Percentiles rank a stretch among this genome's conserved stretches.
Conservation (phyloP, 805 yeast genomes). For the Pichia insulana region DNA sequence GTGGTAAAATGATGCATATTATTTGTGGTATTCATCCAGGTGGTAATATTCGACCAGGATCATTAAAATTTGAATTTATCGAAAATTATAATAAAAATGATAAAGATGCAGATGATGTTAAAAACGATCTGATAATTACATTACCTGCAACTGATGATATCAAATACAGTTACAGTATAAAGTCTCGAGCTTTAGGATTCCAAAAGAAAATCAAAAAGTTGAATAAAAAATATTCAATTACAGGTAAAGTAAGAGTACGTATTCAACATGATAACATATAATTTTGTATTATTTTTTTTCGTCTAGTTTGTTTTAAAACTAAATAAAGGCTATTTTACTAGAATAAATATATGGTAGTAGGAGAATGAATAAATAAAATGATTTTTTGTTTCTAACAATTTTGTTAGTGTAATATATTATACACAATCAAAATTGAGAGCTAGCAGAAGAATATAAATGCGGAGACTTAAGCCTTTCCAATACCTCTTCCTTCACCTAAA, state of each 20-base stretch:
- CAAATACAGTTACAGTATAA: slow-evolving; percentile 50
- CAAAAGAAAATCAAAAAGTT: slow-evolving; percentile 55
- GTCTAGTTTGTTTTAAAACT: not conserved
- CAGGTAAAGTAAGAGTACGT: slow-evolving; percentile 43
- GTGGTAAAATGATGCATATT: slow-evolving; percentile 68
- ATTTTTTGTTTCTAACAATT: not conserved
- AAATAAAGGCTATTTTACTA: slow-evolving; percentile 1
- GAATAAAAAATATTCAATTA: slow-evolving; percentile 34
- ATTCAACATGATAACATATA: slow-evolving; percentile 32
- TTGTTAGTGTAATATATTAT: too few species aligned
- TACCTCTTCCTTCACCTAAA: slow-evolving; percentile 62
- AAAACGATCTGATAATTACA: slow-evolving; percentile 25
- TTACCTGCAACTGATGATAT: slow-evolving; percentile 40
- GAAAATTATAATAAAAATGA: slow-evolving; percentile 12
- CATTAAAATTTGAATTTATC: slow-evolving; percentile 38
- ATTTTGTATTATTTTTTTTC: not conserved
- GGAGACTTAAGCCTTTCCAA: slow-evolving; percentile 29
- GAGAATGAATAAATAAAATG: not conserved
- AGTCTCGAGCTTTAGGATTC: slow-evolving; percentile 47
- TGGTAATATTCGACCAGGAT: slow-evolving; percentile 60
- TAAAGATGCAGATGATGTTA: slow-evolving; percentile 9
- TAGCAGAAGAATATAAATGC: too few species aligned
- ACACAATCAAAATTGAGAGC: too few species aligned
- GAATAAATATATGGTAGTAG: slow-evolving; percentile 1
- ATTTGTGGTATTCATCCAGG: slow-evolving; percentile 79